Evolutionary conservation across 305 asterid species (phyloP).

Genomic region (Nicotiana rustica): DNA sequence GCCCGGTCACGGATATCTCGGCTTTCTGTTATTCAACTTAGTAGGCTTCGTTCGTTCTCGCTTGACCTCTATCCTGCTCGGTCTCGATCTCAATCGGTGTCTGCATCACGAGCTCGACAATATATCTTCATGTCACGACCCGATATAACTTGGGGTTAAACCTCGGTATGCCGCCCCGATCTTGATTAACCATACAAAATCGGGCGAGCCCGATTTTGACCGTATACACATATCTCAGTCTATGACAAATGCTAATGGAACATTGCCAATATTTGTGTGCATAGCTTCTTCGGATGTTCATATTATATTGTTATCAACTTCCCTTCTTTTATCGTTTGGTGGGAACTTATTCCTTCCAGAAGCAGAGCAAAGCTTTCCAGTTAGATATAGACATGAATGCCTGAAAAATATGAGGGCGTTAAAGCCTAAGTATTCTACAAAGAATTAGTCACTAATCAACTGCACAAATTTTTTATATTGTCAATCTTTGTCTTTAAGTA

Average conservation of each 20-base stretch:
- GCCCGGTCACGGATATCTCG: too few relatives aligned
- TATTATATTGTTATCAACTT: conserved; percentile 1
- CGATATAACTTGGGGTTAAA: too few relatives aligned
- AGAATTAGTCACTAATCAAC: conserved; percentile 11
- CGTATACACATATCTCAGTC: background rate
- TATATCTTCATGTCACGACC: too few relatives aligned
- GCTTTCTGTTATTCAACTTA: too few relatives aligned
- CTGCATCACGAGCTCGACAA: too few relatives aligned
- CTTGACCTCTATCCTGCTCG: too few relatives aligned
- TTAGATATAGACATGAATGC: background rate
- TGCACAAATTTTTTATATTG: background rate
- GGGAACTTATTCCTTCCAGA: background rate
- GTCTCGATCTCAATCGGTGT: too few relatives aligned
- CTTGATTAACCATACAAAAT: too few relatives aligned
- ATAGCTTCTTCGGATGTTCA: background rate
- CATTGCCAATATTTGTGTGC: background rate
- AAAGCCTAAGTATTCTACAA: conserved; percentile 26
- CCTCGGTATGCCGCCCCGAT: too few relatives aligned
- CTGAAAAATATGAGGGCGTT: background rate
- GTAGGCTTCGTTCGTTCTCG: too few relatives aligned
- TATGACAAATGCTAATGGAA: conserved; percentile 8
- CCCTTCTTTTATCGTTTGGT: background rate
- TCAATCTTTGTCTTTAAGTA: conserved; percentile 12
- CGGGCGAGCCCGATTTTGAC: too few relatives aligned
- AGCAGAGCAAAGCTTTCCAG: background rate